Conservation (phyloP, 78 protist species). For the Dictyostelium capitatum region DNA sequence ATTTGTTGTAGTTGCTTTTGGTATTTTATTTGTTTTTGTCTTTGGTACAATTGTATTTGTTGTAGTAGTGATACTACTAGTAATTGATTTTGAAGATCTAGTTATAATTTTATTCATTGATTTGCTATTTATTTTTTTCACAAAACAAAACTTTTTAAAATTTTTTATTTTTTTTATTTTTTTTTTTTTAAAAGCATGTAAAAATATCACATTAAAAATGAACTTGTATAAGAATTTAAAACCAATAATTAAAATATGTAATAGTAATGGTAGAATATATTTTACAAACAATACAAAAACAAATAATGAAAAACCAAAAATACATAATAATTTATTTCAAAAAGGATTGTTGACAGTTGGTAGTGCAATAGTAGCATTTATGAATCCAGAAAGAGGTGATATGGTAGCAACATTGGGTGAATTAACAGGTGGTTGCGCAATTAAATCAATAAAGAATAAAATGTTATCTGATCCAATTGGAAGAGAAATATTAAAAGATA, state of each 20-base stretch:
- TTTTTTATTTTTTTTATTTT: no score
- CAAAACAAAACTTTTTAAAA: no score
- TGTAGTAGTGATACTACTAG: background rate
- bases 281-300: background rate
- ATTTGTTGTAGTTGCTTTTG: background rate
- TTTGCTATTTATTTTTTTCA: no score
- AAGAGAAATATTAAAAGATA: conserved; percentile 10
- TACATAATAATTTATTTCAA: conserved; percentile 65
- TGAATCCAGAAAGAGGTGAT: conserved; percentile 71
- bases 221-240: no score
- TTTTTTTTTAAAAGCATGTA: no score
- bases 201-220: no score
- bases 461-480: conserved; percentile 61
- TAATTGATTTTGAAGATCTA: no score
- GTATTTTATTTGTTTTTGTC: background rate
- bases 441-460: conserved; percentile 38
- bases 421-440: conserved; percentile 65
- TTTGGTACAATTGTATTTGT: background rate
- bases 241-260: background rate
- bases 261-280: background rate
- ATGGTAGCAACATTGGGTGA: conserved; percentile 79
- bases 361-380: conserved; percentile 48
- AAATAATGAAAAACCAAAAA: background rate
- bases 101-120: no score
- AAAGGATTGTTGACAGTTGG: conserved; percentile 69